Conservation (phyloP, 2,329 filamentous ascomycete species). For the Fusarium fracticaudum region DNA sequence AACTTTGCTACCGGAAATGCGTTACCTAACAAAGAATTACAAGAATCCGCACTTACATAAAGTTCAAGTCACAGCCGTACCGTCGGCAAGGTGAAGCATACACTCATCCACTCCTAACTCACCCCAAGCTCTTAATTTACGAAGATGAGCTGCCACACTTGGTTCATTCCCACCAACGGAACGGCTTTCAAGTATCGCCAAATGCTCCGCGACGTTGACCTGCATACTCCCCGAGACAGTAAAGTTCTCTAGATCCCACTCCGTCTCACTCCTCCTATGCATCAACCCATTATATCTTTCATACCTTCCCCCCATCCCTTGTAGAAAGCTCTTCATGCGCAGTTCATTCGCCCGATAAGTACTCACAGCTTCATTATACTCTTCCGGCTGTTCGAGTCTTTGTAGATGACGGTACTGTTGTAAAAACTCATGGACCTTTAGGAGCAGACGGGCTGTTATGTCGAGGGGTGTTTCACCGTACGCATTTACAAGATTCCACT, state of each 20-base stretch:
- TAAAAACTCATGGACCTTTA: background rate
- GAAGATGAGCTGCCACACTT: accelerated
- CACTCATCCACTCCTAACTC: background rate
- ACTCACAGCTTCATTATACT: accelerated
- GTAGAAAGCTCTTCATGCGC: background rate
- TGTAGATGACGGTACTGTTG: background rate
- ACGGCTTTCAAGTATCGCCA: background rate
- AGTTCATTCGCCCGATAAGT: background rate
- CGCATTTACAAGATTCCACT: background rate
- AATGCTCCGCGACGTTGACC: accelerated
- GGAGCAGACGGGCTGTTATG: background rate
- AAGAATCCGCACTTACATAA: accelerated
- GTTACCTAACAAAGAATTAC: accelerated
- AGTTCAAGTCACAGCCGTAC: background rate
- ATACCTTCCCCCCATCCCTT: accelerated
- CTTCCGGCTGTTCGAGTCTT: background rate
- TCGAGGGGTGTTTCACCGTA: background rate
- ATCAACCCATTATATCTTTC: background rate
- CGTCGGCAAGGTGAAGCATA: background rate
- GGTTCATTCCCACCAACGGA: accelerated
- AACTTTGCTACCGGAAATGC: accelerated
- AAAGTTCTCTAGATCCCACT: background rate
- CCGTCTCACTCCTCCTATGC: background rate
- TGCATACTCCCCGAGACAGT: accelerated
- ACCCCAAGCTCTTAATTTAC: background rate